Evolutionary conservation across 2,329 filamentous ascomycete genomes (phyloP), one percentile per base, ranked within the genome.

Genomic region (Neopestalotiopsis sp.): DNA sequence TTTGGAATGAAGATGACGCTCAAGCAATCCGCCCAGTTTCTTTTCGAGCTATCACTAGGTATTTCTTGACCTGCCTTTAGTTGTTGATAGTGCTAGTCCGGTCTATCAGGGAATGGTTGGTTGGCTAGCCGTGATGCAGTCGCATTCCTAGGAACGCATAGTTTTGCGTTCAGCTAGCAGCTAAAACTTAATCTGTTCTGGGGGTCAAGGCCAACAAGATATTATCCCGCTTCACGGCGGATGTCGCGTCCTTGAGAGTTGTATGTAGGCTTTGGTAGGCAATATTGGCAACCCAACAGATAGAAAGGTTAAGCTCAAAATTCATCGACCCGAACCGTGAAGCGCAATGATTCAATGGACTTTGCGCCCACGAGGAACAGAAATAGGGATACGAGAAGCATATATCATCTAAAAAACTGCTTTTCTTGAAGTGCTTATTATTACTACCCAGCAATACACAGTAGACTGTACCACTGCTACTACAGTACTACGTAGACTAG

Each of bases 41-140:
- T 9, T 62, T 62, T n/a, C 32, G n/a, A 24, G 59, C 30, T 38
- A 32, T n/a, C 12, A 20, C 32, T 62, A 12, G 34, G 10, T 38
- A 38, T 38, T 20, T 40, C n/a, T 17, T 20, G 30, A 62, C 32
- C 30, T 40, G 32, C 32, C 28, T 62, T 40, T 62, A 62, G 59
- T 62, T 30, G 59, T 62, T 13, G 59, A 62, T 40, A 40, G 59
- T 62, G 59, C 28, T 62, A 30, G 59, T 34, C 59, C 20, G 59
- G 34, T 40, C 32, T 17, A 34, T 20, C n/a, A 14, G 7, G 58
- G 7, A 28, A n/a, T 24, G 28, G 9, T 13, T 53, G 45, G 4
- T 53, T 17, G 12, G 40, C 40, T 53, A 53, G 45, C 9, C n/a
- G 45, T 7, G 45, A 24, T 53, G 45, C 45, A 24, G n/a, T 20